Percentiles rank a stretch among this genome's conserved stretches.
Conservation (phyloP, 768 basidiomycete genomes). For the Chalciporus sphaerocephalus region DNA sequence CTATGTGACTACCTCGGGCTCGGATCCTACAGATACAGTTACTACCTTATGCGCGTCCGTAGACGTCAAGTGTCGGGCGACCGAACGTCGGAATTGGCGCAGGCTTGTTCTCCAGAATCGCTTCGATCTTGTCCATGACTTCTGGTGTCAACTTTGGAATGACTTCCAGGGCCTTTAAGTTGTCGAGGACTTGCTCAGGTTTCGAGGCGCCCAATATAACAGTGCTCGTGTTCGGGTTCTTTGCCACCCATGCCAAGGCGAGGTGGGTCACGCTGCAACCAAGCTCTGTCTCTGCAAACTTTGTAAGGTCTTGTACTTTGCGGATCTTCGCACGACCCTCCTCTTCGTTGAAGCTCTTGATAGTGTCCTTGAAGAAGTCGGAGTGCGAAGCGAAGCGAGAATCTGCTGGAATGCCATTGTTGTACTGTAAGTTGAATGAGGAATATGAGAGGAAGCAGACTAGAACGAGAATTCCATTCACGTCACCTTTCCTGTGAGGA, state of each 20-base stretch:
- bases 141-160: conserved; percentile 52
- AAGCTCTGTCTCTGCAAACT: conserved; percentile 44
- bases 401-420: conserved; percentile 47
- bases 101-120: conserved; percentile 43
- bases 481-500: conserved; percentile 50
- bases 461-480: neutral
- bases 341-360: conserved; percentile 40
- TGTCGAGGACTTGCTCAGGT: conserved; percentile 45
- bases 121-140: conserved; percentile 48
- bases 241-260: conserved; percentile 54
- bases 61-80: conserved; percentile 28
- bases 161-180: conserved; percentile 49
- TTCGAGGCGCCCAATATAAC: conserved; percentile 48
- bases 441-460: neutral
- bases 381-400: conserved; percentile 49
- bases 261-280: conserved; percentile 45
- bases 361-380: conserved; percentile 42
- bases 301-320: conserved; percentile 46
- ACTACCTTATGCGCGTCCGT: conserved; percentile 19
- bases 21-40: neutral
- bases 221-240: conserved; percentile 46
- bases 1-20: neutral
- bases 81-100: conserved; percentile 18
- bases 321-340: conserved; percentile 43
- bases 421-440: conserved; percentile 31